Base-by-base conservation (phyloP, 2,329 filamentous ascomycete species). In the Aschersonia sp. region DNA sequence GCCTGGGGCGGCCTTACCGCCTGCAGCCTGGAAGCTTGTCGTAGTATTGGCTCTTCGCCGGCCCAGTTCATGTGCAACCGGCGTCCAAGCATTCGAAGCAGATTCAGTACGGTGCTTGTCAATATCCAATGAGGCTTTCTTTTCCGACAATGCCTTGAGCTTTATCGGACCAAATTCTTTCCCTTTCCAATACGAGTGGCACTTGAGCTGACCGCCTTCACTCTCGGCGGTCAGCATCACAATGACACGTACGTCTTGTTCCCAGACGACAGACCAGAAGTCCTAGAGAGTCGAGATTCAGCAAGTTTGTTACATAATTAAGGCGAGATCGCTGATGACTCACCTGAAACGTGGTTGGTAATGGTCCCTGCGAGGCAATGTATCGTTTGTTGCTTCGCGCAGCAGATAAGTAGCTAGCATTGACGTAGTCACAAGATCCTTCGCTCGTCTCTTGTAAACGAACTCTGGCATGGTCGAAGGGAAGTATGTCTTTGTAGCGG, bases 261-360 rank as follows among this genome's bases (percentile, higher is more conserved):
- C 89, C 92, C 92, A 98, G 32, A 97, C 75, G 9, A 96, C 84
- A 51, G 87, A 90, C 92, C 92, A 98, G 60, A 98, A 98, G 63
- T 98, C 92, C 86, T 92, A 55, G 4, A 22, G 22, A 22, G 22
- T 22, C 22, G 22, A 22, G 22, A 22, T 2, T 22, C 22, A 22
- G 22, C 22, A 22, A 22, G 22, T 22, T 22, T 22, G 2, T 2
- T 22, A 22, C 22, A 22, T 22, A 22, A 22, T 22, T 22, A 22
- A 22, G 22, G 22, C 22, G 22, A 22, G 22, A 4, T 22, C 22
- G 22, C 22, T 22, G 14, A 42, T 30, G n/a, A 31, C 81, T 71
- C 69, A 90, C 87, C 62, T 86, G 82, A 58, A 94, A 96, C 0
- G 92, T 98, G 45, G 86, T 81, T 22, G 92, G 92, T 39, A 97